These are phyloP conservation scores for Pichia rugopelliculosa DNA, from an alignment of 805 yeast species.

Conservation along the genomic window DNA sequence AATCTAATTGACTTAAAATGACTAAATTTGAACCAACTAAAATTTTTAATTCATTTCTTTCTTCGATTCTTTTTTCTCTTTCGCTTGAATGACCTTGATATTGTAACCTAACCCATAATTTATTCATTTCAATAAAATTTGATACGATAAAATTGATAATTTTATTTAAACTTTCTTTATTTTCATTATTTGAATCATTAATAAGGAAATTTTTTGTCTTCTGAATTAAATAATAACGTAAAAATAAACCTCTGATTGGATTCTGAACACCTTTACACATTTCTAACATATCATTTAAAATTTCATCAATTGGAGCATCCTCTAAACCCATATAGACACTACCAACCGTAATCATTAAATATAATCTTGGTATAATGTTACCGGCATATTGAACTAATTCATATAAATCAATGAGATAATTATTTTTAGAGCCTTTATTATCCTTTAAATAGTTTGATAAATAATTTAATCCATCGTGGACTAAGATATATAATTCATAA, in stretches of 20 bases:
- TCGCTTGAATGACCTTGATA: slow-evolving; percentile 92
- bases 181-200: not conserved
- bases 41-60: slow-evolving; percentile 83
- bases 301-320: slow-evolving; percentile 75
- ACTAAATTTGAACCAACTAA: slow-evolving; percentile 91
- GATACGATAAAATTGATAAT: slow-evolving; percentile 73
- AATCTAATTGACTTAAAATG: slow-evolving; percentile 77
- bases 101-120: slow-evolving; percentile 93
- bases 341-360: slow-evolving; percentile 93
- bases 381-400: slow-evolving; percentile 95
- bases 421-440: slow-evolving; percentile 31
- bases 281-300: slow-evolving; percentile 93
- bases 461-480: slow-evolving; percentile 72
- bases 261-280: slow-evolving; percentile 97
- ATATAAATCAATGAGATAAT: slow-evolving; percentile 80
- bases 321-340: slow-evolving; percentile 74
- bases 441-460: slow-evolving; percentile 59
- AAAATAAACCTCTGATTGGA: slow-evolving; percentile 85
- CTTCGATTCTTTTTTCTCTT: slow-evolving; percentile 61
- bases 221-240: slow-evolving; percentile 84
- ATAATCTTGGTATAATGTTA: slow-evolving; percentile 83
- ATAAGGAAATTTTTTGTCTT: slow-evolving; percentile 65
- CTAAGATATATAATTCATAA: slow-evolving; percentile 80
- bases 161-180: slow-evolving; percentile 42
- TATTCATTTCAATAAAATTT: slow-evolving; percentile 95